phyloP scores from a whole-genome alignment of 2,329 filamentous ascomycete species.

The Ceratocystis cubensis region DNA sequence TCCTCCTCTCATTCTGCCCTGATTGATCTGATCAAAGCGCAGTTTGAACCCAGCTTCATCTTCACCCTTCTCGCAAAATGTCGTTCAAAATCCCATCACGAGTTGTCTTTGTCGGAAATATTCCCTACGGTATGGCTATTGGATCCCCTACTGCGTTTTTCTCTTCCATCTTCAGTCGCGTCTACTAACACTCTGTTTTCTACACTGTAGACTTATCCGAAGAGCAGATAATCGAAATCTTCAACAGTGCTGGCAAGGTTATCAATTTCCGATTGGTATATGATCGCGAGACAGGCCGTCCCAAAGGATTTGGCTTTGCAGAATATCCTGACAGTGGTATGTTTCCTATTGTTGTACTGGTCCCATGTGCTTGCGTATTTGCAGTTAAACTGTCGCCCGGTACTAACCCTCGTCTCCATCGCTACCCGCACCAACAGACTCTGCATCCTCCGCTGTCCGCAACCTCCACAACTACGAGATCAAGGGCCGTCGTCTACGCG shows the following conservation, averaged over 20 bases:
- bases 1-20: neutral
- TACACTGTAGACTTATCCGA: slow-evolving; percentile 65
- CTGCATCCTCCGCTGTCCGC: slow-evolving; percentile 83
- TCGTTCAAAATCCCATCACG: slow-evolving; percentile 63
- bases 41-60: slow-evolving; percentile 6
- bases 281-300: slow-evolving; percentile 85
- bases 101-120: slow-evolving; percentile 76
- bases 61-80: slow-evolving; percentile 36
- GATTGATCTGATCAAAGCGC: slow-evolving; percentile 22
- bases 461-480: slow-evolving; percentile 94
- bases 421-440: slow-evolving; percentile 35
- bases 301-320: slow-evolving; percentile 93
- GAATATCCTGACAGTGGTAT: slow-evolving; percentile 85
- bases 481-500: slow-evolving; percentile 84
- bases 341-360: slow-evolving; percentile 17
- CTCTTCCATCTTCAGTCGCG: neutral
- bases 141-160: neutral
- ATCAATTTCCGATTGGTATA: slow-evolving; percentile 84
- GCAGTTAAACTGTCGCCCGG: neutral
- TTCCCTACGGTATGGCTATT: slow-evolving; percentile 54
- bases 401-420: slow-evolving; percentile 12
- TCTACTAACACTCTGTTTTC: neutral
- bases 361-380: too few species aligned
- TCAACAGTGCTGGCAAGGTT: slow-evolving; percentile 79
- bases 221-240: slow-evolving; percentile 89